Conservation (phyloP, 2,329 filamentous ascomycete species). For the Exserohilum turcica region DNA sequence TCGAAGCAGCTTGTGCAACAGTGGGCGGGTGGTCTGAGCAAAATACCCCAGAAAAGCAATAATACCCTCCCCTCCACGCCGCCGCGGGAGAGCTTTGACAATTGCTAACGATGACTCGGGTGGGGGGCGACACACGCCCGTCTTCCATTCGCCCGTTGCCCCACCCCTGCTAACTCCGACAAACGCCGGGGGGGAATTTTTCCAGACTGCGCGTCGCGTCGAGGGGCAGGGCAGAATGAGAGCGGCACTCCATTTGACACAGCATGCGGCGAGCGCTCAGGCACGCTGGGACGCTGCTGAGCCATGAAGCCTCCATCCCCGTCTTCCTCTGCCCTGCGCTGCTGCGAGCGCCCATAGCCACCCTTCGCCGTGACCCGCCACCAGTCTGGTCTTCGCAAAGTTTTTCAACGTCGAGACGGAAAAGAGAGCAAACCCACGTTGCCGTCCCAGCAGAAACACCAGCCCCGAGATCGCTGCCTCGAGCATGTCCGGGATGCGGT, state of each 20-base stretch:
- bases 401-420: constrained; percentile 34
- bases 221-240: background rate
- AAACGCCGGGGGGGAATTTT: constrained; percentile 25
- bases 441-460: constrained; percentile 4
- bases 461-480: constrained; percentile 48
- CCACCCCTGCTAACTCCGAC: constrained; percentile 23
- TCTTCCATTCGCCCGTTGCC: constrained; percentile 23
- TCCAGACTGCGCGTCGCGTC: constrained; percentile 17
- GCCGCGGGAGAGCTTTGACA: constrained; percentile 21
- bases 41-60: constrained; percentile 37
- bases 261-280: constrained; percentile 43
- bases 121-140: constrained; percentile 11
- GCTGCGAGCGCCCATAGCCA: constrained; percentile 23
- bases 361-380: constrained; percentile 14
- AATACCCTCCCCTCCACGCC: constrained; percentile 24
- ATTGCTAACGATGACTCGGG: constrained; percentile 13
- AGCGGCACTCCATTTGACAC: background rate
- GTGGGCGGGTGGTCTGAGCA: constrained; percentile 28
- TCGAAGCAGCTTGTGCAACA: constrained; percentile 11
- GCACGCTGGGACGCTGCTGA: constrained; percentile 34
- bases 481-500: constrained; percentile 67
- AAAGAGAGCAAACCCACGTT: constrained; percentile 23
- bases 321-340: constrained; percentile 45
- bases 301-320: constrained; percentile 35
- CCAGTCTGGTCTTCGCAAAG: constrained; percentile 10